phyloP scores from a whole-genome alignment of 2,329 filamentous ascomycete genomes.

The Fusarium luffae region DNA sequence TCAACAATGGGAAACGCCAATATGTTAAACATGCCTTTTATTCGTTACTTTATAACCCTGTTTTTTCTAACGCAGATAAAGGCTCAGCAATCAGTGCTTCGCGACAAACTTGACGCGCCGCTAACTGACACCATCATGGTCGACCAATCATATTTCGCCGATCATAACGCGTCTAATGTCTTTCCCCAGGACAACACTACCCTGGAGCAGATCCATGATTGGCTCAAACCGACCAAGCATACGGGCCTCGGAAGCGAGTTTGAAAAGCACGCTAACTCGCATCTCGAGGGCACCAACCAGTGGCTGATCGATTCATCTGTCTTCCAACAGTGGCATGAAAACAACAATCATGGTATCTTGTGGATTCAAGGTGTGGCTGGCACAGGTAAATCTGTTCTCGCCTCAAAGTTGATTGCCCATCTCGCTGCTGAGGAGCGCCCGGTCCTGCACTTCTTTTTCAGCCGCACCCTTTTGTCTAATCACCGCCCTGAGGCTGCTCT shows the following conservation, averaged over 20 bases:
- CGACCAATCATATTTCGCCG: too few relatives aligned
- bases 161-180: constrained; percentile 49
- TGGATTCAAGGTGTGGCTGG: constrained; percentile 51
- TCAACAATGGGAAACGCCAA: not conserved
- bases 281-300: constrained; percentile 18
- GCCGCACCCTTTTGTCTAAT: too few relatives aligned
- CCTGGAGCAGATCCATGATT: constrained; percentile 35
- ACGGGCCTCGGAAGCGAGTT: constrained; percentile 27
- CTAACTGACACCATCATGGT: too few relatives aligned
- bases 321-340: constrained; percentile 33
- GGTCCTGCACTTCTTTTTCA: too few relatives aligned
- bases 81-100: not conserved
- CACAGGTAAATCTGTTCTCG: constrained; percentile 53
- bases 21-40: not conserved
- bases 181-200: constrained; percentile 41
- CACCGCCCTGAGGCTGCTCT: constrained; percentile 46
- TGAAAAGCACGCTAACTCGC: constrained; percentile 19
- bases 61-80: not conserved
- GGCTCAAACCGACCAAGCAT: constrained; percentile 30
- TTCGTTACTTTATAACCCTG: not conserved
- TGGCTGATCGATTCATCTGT: constrained; percentile 14
- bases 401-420: constrained; percentile 42
- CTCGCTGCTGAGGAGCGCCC: not conserved
- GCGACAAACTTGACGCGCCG: too few relatives aligned
- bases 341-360: constrained; percentile 23